Base-by-base conservation (phyloP, 371 early-diverging fungal genomes). In the Mycotypha africana region DNA sequence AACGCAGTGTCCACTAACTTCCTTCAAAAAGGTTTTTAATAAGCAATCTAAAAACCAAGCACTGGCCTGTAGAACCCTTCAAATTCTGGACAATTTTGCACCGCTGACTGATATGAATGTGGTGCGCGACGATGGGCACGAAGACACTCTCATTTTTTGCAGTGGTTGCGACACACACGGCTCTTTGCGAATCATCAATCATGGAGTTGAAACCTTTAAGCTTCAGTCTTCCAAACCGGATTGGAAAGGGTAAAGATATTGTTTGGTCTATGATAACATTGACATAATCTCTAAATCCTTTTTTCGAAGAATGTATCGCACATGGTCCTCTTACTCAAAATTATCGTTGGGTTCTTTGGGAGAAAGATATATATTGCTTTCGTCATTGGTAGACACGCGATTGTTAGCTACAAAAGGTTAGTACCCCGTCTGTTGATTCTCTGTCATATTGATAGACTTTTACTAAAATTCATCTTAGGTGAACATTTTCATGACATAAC, bases 241-340 rank as follows among this genome's bases (percentile, higher is more conserved):
- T 12, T 66, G 70, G 64, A 35, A 52, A 12, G 65, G 70, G 70
- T 69, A 58, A 28, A 42, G 37, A n/a, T n/a, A n/a, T n/a, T n/a
- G n/a, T n/a, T n/a, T n/a, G n/a, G n/a, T n/a, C n/a, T n/a, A n/a
- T n/a, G n/a, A n/a, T n/a, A n/a, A n/a, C n/a, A n/a, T n/a, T n/a
- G n/a, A n/a, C n/a, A n/a, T n/a, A n/a, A n/a, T n/a, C n/a, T n/a
- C n/a, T n/a, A n/a, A n/a, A n/a, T n/a, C n/a, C n/a, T n/a, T n/a
- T n/a, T n/a, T n/a, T n/a, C n/a, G n/a, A n/a, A n/a, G n/a, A n/a
- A n/a, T n/a, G n/a, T n/a, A n/a, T n/a, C n/a, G n/a, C n/a, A n/a
- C n/a, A n/a, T n/a, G n/a, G n/a, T n/a, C n/a, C n/a, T n/a, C n/a
- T n/a, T n/a, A n/a, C n/a, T n/a, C n/a, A n/a, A n/a, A n/a, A n/a